Conservation (phyloP, 2,329 filamentous ascomycete genomes). For the Tolypocladium capitatum region DNA sequence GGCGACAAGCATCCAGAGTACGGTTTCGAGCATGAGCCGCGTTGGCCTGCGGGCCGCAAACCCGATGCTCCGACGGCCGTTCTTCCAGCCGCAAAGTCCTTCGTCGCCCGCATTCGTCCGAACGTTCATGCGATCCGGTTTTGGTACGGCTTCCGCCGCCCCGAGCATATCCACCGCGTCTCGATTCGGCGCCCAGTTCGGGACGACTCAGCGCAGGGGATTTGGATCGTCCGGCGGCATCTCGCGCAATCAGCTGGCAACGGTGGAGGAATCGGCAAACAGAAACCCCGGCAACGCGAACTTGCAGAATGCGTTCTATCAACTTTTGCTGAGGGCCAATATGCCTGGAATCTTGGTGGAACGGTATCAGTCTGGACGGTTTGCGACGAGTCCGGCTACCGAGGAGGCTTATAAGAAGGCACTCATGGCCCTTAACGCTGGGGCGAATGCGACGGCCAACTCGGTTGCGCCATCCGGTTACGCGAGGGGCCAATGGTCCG, state of each 20-base stretch:
- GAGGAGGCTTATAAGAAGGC: conserved; percentile 71
- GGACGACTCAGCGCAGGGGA: conserved; percentile 14
- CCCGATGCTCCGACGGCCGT: conserved; percentile 13
- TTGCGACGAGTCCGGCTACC: conserved; percentile 66
- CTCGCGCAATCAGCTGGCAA: conserved; percentile 58
- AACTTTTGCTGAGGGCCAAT: conserved; percentile 76
- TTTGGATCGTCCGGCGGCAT: conserved; percentile 35
- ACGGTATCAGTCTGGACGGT: conserved; percentile 74
- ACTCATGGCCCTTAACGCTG: conserved; percentile 28
- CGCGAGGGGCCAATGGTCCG: conserved; percentile 15
- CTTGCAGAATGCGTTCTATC: conserved; percentile 88
- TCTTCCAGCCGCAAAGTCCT: conserved; percentile 10
- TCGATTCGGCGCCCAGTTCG: neutral
- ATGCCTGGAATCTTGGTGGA: conserved; percentile 90
- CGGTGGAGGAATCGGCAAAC: conserved; percentile 83
- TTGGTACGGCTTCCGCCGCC: conserved; percentile 8
- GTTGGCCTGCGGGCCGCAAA: conserved; percentile 17
- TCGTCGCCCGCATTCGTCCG: conserved; percentile 9
- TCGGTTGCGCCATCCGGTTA: conserved; percentile 8
- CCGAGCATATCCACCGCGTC: conserved; percentile 7
- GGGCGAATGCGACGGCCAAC: conserved; percentile 12
- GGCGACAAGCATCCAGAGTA: conserved; percentile 6
- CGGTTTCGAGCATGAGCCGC: conserved; percentile 12
- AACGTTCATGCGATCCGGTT: conserved; percentile 12
- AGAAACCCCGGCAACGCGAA: conserved; percentile 78